Conservation (phyloP, 805 yeast species). For the Metschnikowia hibisci region DNA sequence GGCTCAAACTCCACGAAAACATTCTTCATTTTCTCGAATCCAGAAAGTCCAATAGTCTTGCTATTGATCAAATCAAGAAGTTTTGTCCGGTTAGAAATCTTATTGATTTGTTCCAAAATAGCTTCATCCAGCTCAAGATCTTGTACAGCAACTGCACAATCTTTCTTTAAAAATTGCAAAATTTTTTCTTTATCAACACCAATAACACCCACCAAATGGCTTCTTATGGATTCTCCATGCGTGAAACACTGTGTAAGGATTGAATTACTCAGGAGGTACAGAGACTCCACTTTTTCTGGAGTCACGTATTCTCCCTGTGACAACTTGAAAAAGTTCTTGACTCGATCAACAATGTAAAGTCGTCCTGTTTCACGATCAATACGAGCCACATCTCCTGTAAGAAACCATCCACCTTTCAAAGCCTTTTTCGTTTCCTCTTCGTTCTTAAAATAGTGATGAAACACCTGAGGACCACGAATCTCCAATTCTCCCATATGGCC, state of each 20-base stretch:
- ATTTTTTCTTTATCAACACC: conserved; percentile 22
- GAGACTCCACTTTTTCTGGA: conserved; percentile 70
- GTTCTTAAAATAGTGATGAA: conserved; percentile 52
- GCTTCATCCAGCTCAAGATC: conserved; percentile 15
- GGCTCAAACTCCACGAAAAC: conserved; percentile 26
- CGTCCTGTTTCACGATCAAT: conserved; percentile 40
- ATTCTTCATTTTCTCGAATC: conserved; percentile 26
- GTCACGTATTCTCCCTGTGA: conserved; percentile 59
- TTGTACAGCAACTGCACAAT: conserved; percentile 11
- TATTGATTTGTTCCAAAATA: conserved; percentile 18
- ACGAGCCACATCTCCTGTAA: conserved; percentile 49
- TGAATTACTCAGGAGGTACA: conserved; percentile 36
- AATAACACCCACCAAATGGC: conserved; percentile 16
- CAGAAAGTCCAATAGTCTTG: conserved; percentile 15
- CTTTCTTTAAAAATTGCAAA: conserved; percentile 15
- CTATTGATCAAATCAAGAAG: conserved; percentile 13
- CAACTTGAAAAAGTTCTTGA: conserved; percentile 71
- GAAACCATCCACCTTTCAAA: conserved; percentile 50
- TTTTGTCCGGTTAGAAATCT: conserved; percentile 11
- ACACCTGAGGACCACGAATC: conserved; percentile 62
- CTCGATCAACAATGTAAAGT: conserved; percentile 58
- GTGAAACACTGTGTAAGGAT: conserved; percentile 17
- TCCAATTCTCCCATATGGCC: conserved; percentile 57
- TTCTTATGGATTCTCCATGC: conserved; percentile 17
- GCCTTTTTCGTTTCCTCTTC: conserved; percentile 51